These are phyloP conservation scores for Suillus cothurnatus DNA, from an alignment of 768 basidiomycete species.

Conservation along the genomic window DNA sequence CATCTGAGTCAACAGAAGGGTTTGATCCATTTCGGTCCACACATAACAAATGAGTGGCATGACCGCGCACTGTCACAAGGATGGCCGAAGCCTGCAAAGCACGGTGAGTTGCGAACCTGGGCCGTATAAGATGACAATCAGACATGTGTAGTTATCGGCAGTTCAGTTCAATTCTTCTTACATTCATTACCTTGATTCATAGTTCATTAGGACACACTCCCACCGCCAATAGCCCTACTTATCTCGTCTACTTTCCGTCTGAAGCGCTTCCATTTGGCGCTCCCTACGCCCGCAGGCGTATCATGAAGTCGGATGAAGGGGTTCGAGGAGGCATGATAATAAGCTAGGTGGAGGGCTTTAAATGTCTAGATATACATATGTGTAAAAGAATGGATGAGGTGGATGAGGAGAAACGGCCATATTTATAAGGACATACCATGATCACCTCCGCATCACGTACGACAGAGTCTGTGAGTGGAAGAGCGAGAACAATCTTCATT, in stretches of 20 bases:
- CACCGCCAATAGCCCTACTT: slow-evolving; percentile 55
- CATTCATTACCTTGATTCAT: slow-evolving; percentile 20
- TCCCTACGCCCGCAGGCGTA: slow-evolving; percentile 56
- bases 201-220: slow-evolving; percentile 26
- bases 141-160: neutral
- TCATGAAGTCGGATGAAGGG: slow-evolving; percentile 78
- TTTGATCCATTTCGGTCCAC: slow-evolving; percentile 56
- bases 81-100: slow-evolving; percentile 29
- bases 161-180: neutral
- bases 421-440: slow-evolving; percentile 49
- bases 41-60: slow-evolving; percentile 19
- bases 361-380: slow-evolving; percentile 58
- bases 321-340: slow-evolving; percentile 81
- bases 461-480: slow-evolving; percentile 80
- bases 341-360: slow-evolving; percentile 87
- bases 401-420: neutral
- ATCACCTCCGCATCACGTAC: slow-evolving; percentile 80
- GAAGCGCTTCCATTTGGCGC: slow-evolving; percentile 70
- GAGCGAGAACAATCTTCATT: slow-evolving; percentile 81
- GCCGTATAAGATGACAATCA: slow-evolving; percentile 5
- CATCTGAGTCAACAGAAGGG: slow-evolving; percentile 86
- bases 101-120: slow-evolving; percentile 30
- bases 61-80: slow-evolving; percentile 20
- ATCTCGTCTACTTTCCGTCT: slow-evolving; percentile 76
- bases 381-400: neutral